Base-by-base conservation (phyloP, 148 eudicot species). In the Mesembryanthemum crystallinum region DNA sequence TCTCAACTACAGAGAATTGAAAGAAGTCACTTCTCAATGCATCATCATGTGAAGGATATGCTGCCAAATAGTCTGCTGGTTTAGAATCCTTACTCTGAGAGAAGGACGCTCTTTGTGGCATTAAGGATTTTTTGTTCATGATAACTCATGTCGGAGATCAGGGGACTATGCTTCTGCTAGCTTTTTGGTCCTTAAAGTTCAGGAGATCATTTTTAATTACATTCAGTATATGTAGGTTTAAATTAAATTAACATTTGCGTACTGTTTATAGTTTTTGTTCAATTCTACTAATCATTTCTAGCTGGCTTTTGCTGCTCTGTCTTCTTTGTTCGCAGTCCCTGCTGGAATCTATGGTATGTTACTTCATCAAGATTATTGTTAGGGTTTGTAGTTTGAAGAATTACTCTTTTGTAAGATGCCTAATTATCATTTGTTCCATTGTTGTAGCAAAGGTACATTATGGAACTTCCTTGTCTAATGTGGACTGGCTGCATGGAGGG, bases 281-380 rank as follows among this genome's bases (percentile, higher is more conserved):
- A 69, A 47, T 49, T 77, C 23, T 77, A 67, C 77, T 81, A 68
- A 81, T 61, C 60, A 58, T 39, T 42, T 74, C 30, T 60, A 71
- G 73, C 52, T 77, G 20, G 69, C 20, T 33, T 77, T 61, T 79
- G 59, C 69, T 83, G 55, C 61, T n/a, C 32, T 45, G 63, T 63
- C 73, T 69, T 73, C 49, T 62, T 9, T 64, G 24, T 70, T 74
- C 77, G 85, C 91, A 91, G 98, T 94, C 60, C 99, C 99, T 23
- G 99, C 99, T 69, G 99, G 99, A 82, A 95, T 95, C 71, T 95
- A 95, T 67, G 99, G 98, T 95, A 91, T 85, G 81, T 75, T 82
- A 60, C 80, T 78, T 74, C 28, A 66, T 33, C 77, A 73, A 68
- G 67, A 29, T 72, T 67, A 30, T 42, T 37, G 39, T 33, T 24